These are phyloP conservation scores for Teratosphaeria epicoccoides DNA, from an alignment of 2,329 filamentous ascomycete genomes.

Conservation along the genomic window DNA sequence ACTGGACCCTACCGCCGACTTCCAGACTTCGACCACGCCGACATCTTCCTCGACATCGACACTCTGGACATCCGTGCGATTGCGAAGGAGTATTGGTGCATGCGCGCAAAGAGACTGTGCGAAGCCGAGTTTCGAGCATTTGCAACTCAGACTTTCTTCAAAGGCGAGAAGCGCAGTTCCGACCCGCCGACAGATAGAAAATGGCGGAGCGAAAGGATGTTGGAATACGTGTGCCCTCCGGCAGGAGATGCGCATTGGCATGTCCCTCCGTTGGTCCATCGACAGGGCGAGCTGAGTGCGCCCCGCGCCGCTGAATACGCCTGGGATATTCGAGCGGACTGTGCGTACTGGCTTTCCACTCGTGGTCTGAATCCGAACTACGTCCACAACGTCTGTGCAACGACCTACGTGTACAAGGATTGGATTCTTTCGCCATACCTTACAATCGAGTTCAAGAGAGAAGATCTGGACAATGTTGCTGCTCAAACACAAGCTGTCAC, in stretches of 20 bases:
- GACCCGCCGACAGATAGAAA: not conserved
- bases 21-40: not conserved
- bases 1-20: not conserved
- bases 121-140: not conserved
- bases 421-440: slow-evolving; percentile 1
- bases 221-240: not conserved
- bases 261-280: not conserved
- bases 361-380: slow-evolving; percentile 2
- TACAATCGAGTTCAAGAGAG: slow-evolving; percentile 2
- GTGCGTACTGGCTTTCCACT: slow-evolving; percentile 1
- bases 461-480: not conserved
- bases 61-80: not conserved
- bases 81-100: not conserved
- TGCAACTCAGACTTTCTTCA: slow-evolving; percentile 1
- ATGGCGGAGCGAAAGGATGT: slow-evolving; percentile 1
- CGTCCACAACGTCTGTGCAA: not conserved
- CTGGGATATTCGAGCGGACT: slow-evolving; percentile 1
- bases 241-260: not conserved
- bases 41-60: not conserved
- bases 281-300: not conserved
- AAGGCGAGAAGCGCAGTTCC: not conserved
- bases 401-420: not conserved
- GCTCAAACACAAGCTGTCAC: not conserved
- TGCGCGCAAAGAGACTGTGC: not conserved
- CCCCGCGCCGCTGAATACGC: not conserved